Evolutionary conservation across 2,329 filamentous ascomycete species (phyloP).

Genomic region (Huntiella decipiens): DNA sequence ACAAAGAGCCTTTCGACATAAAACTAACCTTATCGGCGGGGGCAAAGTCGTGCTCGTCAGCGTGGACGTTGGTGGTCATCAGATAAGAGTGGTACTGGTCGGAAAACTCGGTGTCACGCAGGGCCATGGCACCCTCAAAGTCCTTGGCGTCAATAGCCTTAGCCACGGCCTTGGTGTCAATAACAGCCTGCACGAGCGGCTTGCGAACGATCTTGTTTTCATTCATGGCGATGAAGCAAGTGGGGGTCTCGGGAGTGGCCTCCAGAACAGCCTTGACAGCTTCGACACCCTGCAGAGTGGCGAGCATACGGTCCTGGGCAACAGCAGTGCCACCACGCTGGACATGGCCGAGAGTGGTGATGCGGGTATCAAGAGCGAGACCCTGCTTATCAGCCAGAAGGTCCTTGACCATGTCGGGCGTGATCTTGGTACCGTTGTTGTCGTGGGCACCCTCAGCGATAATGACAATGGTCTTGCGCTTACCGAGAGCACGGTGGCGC

Average conservation of each 20-base stretch:
- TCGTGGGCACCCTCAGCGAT: constrained; percentile 91
- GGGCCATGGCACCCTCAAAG: constrained; percentile 69
- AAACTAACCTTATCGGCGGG: constrained; percentile 47
- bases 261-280: constrained; percentile 83
- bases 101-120: constrained; percentile 82
- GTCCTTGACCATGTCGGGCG: constrained; percentile 62
- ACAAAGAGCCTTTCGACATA: background rate
- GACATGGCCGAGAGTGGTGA: constrained; percentile 92
- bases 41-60: constrained; percentile 41
- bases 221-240: constrained; percentile 86
- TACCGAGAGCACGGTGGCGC: constrained; percentile 69
- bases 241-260: constrained; percentile 72
- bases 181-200: constrained; percentile 73
- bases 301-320: constrained; percentile 84
- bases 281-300: constrained; percentile 83
- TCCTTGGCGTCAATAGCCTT: constrained; percentile 67
- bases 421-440: constrained; percentile 65
- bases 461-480: constrained; percentile 95
- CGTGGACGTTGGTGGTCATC: constrained; percentile 70
- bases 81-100: constrained; percentile 84
- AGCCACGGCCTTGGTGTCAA: constrained; percentile 67
- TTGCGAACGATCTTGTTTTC: constrained; percentile 96
- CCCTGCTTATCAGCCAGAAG: constrained; percentile 58
- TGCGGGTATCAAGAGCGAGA: constrained; percentile 72
- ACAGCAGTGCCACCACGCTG: constrained; percentile 85